Conservation (phyloP, 2,329 filamentous ascomycete genomes). For the Sarocladium strictum region DNA sequence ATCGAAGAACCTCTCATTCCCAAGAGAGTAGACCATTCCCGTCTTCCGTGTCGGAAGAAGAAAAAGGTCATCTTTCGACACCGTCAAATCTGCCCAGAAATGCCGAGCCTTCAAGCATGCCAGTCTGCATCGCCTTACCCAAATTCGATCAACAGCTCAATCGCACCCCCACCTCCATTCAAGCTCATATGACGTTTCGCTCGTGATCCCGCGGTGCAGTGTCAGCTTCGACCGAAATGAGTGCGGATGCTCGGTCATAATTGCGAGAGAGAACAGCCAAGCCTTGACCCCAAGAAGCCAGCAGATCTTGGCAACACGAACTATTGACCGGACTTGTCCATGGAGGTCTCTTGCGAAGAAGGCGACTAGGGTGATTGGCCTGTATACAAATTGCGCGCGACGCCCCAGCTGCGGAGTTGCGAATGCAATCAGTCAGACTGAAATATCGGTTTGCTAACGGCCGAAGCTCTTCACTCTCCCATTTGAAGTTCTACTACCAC, state of each 20-base stretch:
- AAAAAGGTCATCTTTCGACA: background rate
- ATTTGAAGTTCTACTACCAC: background rate
- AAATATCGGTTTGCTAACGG: background rate
- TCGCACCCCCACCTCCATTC: background rate
- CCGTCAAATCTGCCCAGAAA: background rate
- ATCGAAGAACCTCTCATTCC: background rate
- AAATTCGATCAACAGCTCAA: background rate
- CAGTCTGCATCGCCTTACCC: background rate
- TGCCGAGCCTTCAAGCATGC: background rate
- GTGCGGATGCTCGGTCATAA: background rate
- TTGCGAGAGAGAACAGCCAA: background rate
- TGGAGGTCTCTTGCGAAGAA: background rate
- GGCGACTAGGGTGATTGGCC: background rate
- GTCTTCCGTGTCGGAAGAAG: background rate
- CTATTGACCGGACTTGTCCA: background rate
- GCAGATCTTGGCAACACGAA: background rate
- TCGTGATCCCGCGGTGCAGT: background rate
- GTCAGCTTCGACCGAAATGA: conserved; percentile 1
- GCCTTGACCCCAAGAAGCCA: background rate
- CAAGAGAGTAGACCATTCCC: no score
- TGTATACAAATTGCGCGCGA: background rate
- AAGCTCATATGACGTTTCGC: background rate
- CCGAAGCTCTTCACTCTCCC: no score
- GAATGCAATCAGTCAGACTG: no score
- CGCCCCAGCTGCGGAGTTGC: background rate